phyloP scores from a whole-genome alignment of 768 basidiomycete species.

The Boletus pseudopeckii region DNA sequence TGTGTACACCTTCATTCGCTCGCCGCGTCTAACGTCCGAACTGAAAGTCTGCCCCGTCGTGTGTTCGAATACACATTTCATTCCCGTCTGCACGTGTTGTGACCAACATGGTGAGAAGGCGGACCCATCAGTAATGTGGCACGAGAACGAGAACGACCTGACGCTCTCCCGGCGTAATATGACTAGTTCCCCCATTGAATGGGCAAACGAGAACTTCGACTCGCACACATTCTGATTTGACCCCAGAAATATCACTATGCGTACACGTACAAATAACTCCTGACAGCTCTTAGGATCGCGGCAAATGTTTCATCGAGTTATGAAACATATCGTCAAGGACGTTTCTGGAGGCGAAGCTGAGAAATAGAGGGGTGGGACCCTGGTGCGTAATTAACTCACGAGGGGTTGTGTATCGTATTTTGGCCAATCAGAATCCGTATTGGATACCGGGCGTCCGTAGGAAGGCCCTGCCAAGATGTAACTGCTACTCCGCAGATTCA shows the following conservation, averaged over 20 bases:
- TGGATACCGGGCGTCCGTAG: not conserved
- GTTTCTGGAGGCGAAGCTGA: not conserved
- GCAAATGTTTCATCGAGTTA: conserved; percentile 1
- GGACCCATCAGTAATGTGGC: not conserved
- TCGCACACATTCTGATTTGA: not conserved
- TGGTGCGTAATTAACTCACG: not conserved
- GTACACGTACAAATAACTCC: conserved; percentile 11
- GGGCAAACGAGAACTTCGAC: not conserved
- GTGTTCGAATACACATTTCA: not conserved
- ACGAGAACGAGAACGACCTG: not conserved
- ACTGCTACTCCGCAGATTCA: not conserved
- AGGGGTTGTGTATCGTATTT: not conserved
- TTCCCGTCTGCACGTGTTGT: conserved; percentile 6
- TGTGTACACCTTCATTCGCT: not conserved
- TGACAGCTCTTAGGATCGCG: not conserved
- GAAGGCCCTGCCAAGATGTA: not conserved
- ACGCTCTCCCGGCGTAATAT: conserved; percentile 5
- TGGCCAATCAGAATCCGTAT: conserved; percentile 5
- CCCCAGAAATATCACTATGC: not conserved
- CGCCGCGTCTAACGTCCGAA: not conserved
- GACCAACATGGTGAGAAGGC: not conserved
- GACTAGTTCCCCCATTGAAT: not conserved
- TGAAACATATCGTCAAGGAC: not conserved
- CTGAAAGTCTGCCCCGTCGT: not conserved
- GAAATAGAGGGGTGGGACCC: not conserved